Evolutionary conservation across 2,329 filamentous ascomycete genomes (phyloP).

Genomic region (Penicillium sp.): DNA sequence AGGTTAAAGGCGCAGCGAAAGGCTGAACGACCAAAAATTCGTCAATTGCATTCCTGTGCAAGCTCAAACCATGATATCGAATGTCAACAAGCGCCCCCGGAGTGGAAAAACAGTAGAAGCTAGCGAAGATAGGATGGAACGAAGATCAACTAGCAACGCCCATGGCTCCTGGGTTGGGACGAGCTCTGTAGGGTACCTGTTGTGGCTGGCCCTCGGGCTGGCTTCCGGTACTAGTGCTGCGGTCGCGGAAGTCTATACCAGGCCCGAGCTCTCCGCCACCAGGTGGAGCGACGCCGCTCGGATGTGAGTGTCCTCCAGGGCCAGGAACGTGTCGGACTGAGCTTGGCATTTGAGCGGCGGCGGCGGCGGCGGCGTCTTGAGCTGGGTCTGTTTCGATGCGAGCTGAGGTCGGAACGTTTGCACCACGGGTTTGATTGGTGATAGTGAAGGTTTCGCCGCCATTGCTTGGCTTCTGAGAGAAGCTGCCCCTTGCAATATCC

Average conservation of each 20-base stretch:
- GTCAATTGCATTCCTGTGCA: conserved; percentile 23
- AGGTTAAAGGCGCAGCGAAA: conserved; percentile 30
- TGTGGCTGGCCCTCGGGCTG: conserved; percentile 41
- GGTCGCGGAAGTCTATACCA: conserved; percentile 37
- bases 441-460: conserved; percentile 59
- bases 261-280: conserved; percentile 33
- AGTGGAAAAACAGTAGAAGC: conserved; percentile 13
- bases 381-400: conserved; percentile 85
- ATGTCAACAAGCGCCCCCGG: conserved; percentile 1
- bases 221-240: conserved; percentile 42
- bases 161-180: conserved; percentile 45
- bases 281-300: conserved; percentile 31
- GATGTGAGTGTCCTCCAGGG: conserved; percentile 45
- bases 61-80: conserved; percentile 18
- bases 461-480: conserved; percentile 58
- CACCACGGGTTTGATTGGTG: conserved; percentile 45
- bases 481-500: conserved; percentile 72
- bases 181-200: conserved; percentile 42
- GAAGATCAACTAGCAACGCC: conserved; percentile 40
- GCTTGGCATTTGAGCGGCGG: conserved; percentile 79
- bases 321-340: conserved; percentile 75
- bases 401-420: conserved; percentile 58
- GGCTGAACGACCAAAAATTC: conserved; percentile 34
- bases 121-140: not conserved
- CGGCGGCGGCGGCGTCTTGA: conserved; percentile 56